Evolutionary conservation across 371 early-diverging fungal species (phyloP).

Genomic region (Choanephora cucurbitarum): DNA sequence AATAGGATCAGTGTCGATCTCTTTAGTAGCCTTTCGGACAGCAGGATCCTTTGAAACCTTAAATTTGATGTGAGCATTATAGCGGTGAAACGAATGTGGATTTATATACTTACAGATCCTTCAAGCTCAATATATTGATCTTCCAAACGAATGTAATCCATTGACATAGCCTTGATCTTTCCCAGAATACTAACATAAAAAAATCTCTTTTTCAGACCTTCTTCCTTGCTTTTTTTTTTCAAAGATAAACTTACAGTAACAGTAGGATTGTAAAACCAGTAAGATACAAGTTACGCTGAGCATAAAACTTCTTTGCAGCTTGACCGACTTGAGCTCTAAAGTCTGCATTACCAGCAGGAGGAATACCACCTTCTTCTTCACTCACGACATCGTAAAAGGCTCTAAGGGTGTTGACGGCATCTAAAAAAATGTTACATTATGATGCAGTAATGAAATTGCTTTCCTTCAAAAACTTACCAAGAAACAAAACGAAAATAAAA

Average conservation of each 20-base stretch:
- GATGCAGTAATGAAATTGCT: background rate
- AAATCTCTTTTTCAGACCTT: too few species aligned
- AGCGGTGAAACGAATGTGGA: background rate
- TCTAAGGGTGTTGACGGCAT: constrained; percentile 65
- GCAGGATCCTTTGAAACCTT: constrained; percentile 24
- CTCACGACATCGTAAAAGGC: constrained; percentile 36
- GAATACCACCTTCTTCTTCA: constrained; percentile 27
- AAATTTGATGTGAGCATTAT: too few species aligned
- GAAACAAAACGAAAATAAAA: constrained; percentile 60
- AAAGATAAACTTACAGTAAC: constrained; percentile 31
- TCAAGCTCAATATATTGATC: constrained; percentile 26
- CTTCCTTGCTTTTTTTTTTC: background rate
- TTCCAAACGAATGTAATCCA: constrained; percentile 27
- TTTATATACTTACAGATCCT: constrained; percentile 23
- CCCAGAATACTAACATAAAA: constrained; percentile 26
- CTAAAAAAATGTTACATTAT: constrained; percentile 25
- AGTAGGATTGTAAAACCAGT: constrained; percentile 32
- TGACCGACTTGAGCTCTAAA: constrained; percentile 57
- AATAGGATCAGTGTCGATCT: constrained; percentile 27
- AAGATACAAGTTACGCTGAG: constrained; percentile 81
- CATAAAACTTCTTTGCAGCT: constrained; percentile 77
- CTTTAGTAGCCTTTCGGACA: constrained; percentile 12
- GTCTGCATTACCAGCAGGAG: constrained; percentile 27
- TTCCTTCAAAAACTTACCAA: constrained; percentile 41
- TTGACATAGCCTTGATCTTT: constrained; percentile 22